These are phyloP conservation scores for Helotiales sp. DNA, from an alignment of 2,329 filamentous ascomycete genomes.

Conservation along the genomic window DNA sequence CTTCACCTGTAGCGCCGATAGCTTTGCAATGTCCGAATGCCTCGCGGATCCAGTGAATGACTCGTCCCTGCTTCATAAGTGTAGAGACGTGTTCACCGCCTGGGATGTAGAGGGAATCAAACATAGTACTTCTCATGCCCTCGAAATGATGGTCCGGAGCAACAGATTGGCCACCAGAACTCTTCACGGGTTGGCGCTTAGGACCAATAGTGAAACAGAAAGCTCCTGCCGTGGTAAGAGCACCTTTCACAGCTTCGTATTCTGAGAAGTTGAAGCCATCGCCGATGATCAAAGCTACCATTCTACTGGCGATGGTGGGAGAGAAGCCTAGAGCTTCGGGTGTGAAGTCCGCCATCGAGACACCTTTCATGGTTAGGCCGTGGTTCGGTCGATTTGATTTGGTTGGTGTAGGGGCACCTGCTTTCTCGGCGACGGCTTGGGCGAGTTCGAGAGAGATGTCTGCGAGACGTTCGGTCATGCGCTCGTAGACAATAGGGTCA, in stretches of 20 bases:
- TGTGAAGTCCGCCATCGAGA: constrained; percentile 69
- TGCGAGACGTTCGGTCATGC: constrained; percentile 64
- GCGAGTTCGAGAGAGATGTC: constrained; percentile 74
- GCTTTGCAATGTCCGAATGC: constrained; percentile 81
- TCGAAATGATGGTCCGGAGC: constrained; percentile 77
- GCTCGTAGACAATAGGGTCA: constrained; percentile 72
- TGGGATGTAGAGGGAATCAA: constrained; percentile 76
- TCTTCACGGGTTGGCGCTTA: constrained; percentile 62
- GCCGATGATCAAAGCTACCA: constrained; percentile 73
- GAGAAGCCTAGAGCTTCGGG: constrained; percentile 46
- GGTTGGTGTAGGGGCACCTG: constrained; percentile 62
- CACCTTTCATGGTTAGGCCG: constrained; percentile 63
- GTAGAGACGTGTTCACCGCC: constrained; percentile 65
- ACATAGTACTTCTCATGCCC: constrained; percentile 77
- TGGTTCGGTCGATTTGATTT: constrained; percentile 57
- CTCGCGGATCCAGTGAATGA: constrained; percentile 75
- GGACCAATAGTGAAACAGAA: constrained; percentile 73
- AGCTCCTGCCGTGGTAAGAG: constrained; percentile 61
- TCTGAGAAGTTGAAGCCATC: constrained; percentile 72
- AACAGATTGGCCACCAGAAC: constrained; percentile 46
- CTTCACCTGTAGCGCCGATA: constrained; percentile 75
- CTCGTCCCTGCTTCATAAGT: constrained; percentile 68
- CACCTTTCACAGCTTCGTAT: constrained; percentile 65
- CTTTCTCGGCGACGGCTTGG: constrained; percentile 66
- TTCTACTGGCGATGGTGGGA: constrained; percentile 69